Evolutionary conservation across 345 rosid genomes (phyloP), one percentile per base, ranked within the genome.

Genomic region (Luvunga scandens): DNA sequence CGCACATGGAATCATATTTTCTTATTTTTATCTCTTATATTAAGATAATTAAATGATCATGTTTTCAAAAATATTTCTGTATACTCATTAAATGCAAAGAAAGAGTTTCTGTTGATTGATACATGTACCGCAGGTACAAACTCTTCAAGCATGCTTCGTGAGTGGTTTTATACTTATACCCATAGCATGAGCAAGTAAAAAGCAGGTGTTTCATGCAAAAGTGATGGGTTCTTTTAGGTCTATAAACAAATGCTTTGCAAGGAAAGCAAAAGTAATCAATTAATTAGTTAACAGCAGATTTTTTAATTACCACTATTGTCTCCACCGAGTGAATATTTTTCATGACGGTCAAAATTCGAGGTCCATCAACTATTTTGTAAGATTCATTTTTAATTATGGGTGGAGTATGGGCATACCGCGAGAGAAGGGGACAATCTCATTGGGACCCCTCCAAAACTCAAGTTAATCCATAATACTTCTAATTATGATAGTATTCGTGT

Each of bases 151-250:
- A 33, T 65, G 42, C 68, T 30, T 31, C 5, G 7, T 7, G n/a
- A 63, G 18, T 63, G 50, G 50, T 18, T 53, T 5, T 4, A 53
- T 53, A 16, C 9, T 63, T 14, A 6, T 28, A 16, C 5, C 24
- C 16, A 65, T 3, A 45, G 16, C 2, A 48, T 14, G 38, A 30
- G 53, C 73, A 70, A 50, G 42, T 30, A 38, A 55, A 19, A 71
- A 65, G 80, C 68, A 74, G 81, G 45, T 78, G 50, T 30, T 55
- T 78, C 81, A 74, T 74, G 79, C 76, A 78, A 62, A 76, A 33
- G 24, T 55, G 25, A 53, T 61, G 72, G 50, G 60, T 4, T 25
- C 5, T 18, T 53, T 42, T n/a, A n/a, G 21, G 80, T 48, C 55
- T 4, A 53, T 53, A 71, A 71, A 24, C 38, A 69, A 34, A 25